phyloP scores from a whole-genome alignment of 345 rosid species.

The Hibiscus tridactylites region DNA sequence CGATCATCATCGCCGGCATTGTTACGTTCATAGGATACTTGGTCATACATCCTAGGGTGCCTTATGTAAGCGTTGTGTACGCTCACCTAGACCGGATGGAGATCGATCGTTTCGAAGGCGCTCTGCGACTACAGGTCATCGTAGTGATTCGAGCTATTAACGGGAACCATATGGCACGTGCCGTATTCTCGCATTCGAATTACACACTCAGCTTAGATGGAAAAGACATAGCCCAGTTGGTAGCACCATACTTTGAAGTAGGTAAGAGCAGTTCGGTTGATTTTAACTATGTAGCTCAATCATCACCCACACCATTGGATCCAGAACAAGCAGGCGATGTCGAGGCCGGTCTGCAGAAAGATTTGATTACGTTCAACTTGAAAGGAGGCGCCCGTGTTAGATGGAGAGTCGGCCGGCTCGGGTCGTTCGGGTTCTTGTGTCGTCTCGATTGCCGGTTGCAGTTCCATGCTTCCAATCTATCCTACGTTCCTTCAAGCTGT shows the following conservation, averaged over 20 bases:
- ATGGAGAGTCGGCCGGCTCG: slow-evolving; percentile 68
- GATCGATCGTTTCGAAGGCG: slow-evolving; percentile 26
- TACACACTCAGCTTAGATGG: slow-evolving; percentile 42
- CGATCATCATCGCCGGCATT: slow-evolving; percentile 58
- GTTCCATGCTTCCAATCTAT: slow-evolving; percentile 43
- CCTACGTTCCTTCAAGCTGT: slow-evolving; percentile 35
- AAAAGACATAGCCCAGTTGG: slow-evolving; percentile 33
- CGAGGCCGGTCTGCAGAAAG: slow-evolving; percentile 34
- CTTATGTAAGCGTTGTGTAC: slow-evolving; percentile 44
- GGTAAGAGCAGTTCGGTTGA: slow-evolving; percentile 28
- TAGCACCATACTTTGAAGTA: slow-evolving; percentile 47
- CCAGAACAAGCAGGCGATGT: slow-evolving; percentile 29
- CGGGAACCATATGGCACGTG: slow-evolving; percentile 65
- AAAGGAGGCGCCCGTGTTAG: slow-evolving; percentile 53
- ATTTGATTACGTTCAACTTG: slow-evolving; percentile 27
- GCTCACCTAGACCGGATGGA: slow-evolving; percentile 50
- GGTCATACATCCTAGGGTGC: slow-evolving; percentile 74
- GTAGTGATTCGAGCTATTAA: slow-evolving; percentile 48
- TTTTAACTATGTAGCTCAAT: slow-evolving; percentile 42
- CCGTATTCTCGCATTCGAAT: slow-evolving; percentile 33
- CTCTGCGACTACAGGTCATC: slow-evolving; percentile 47
- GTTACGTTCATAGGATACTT: slow-evolving; percentile 54
- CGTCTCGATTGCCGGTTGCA: slow-evolving; percentile 50
- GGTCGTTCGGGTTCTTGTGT: slow-evolving; percentile 47
- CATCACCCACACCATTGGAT: slow-evolving; percentile 51